Conservation (phyloP, 2,329 filamentous ascomycete species). For the Fusarium oxysporum region DNA sequence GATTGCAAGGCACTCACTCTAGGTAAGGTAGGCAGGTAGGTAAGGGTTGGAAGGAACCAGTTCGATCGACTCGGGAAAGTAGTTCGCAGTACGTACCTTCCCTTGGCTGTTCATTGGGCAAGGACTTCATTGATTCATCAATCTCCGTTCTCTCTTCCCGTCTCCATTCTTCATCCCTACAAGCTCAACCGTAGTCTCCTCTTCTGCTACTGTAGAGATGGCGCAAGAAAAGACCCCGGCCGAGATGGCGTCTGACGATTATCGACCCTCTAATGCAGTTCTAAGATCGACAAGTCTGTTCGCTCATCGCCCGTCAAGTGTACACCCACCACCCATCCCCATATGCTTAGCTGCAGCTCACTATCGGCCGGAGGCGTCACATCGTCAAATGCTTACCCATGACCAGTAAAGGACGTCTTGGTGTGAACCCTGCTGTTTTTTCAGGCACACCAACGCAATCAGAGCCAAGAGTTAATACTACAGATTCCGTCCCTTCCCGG, state of each 20-base stretch:
- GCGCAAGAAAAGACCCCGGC: conserved; percentile 24
- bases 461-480: conserved; percentile 7
- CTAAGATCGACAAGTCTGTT: conserved; percentile 36
- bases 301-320: conserved; percentile 27
- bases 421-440: conserved; percentile 17
- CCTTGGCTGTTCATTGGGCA: not conserved
- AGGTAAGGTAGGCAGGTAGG: not conserved
- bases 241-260: conserved; percentile 23
- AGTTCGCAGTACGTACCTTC: conserved; percentile 2
- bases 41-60: not conserved
- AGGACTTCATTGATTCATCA: not conserved
- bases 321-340: conserved; percentile 20
- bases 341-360: conserved; percentile 42
- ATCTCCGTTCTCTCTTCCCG: conserved; percentile 1
- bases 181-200: conserved; percentile 19
- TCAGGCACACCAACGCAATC: conserved; percentile 26
- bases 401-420: conserved; percentile 11
- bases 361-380: conserved; percentile 39
- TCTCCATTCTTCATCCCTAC: conserved; percentile 2
- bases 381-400: conserved; percentile 23
- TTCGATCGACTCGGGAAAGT: conserved; percentile 6
- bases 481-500: conserved; percentile 19
- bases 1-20: not conserved
- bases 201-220: conserved; percentile 13
- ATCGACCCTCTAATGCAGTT: conserved; percentile 19